A percentile compares a stretch with the other conserved stretches of the same genome.
Conservation (phyloP, 2,329 filamentous ascomycete genomes). For the Fusarium newnesense region DNA sequence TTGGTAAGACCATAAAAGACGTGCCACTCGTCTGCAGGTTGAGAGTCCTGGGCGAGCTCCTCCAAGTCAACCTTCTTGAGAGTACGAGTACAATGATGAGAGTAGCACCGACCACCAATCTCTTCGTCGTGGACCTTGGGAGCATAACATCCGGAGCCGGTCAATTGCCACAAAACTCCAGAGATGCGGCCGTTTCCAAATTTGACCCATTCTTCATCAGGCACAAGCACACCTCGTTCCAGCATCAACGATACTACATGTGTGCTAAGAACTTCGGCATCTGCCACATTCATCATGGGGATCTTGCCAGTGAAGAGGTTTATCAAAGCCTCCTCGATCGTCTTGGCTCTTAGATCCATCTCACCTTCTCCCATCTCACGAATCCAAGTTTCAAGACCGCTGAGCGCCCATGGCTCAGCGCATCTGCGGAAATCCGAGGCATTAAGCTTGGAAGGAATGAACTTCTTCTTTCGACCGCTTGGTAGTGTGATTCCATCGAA, state of each 20-base stretch:
- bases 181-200: constrained; percentile 83
- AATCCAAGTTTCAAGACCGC: constrained; percentile 87
- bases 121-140: constrained; percentile 80
- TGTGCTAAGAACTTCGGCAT: constrained; percentile 87
- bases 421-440: constrained; percentile 86
- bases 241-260: constrained; percentile 85
- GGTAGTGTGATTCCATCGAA: constrained; percentile 89
- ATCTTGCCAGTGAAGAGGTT: constrained; percentile 94
- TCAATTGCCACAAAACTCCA: constrained; percentile 93
- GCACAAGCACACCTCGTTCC: constrained; percentile 77
- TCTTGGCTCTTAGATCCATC: constrained; percentile 84
- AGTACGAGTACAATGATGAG: constrained; percentile 91
- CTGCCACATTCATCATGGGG: constrained; percentile 97
- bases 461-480: constrained; percentile 81
- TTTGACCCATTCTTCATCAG: constrained; percentile 98
- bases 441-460: constrained; percentile 85
- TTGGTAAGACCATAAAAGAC: constrained; percentile 87
- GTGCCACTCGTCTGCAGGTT: constrained; percentile 81
- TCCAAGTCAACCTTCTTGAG: constrained; percentile 93
- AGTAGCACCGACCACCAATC: constrained; percentile 84
- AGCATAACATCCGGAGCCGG: constrained; percentile 90
- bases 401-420: constrained; percentile 90
- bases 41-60: constrained; percentile 75
- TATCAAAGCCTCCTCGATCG: constrained; percentile 87
- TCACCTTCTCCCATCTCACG: constrained; percentile 91